Percentiles rank a stretch among this genome's conserved stretches.
phyloP scores from a whole-genome alignment of 2,329 filamentous ascomycete species.

The Madurella fahalii region DNA sequence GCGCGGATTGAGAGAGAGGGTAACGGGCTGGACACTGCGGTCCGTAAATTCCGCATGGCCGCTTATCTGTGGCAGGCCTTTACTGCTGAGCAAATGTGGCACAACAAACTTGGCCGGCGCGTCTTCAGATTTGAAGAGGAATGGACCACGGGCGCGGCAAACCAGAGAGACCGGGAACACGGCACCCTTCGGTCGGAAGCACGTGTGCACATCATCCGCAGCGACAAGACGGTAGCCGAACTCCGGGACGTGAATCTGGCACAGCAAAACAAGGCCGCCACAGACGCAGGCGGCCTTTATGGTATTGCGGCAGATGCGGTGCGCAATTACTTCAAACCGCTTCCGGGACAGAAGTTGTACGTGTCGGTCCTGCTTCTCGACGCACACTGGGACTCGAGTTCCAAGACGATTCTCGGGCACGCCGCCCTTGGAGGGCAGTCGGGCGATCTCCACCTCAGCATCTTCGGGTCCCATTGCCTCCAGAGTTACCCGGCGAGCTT shows the following conservation, averaged over 20 bases:
- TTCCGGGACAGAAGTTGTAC: slow-evolving; percentile 77
- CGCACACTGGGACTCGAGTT: slow-evolving; percentile 74
- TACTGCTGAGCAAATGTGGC: slow-evolving; percentile 92
- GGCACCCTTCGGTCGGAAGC: slow-evolving; percentile 84
- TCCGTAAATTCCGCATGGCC: slow-evolving; percentile 89
- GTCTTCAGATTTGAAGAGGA: slow-evolving; percentile 92
- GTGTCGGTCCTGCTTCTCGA: slow-evolving; percentile 86
- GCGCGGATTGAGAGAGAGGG: slow-evolving; percentile 73
- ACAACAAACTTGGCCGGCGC: slow-evolving; percentile 79
- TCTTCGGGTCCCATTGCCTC: slow-evolving; percentile 89
- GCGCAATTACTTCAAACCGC: slow-evolving; percentile 68
- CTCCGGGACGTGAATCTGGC: slow-evolving; percentile 72
- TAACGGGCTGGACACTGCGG: slow-evolving; percentile 73
- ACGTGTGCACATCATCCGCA: slow-evolving; percentile 79
- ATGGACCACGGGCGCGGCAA: slow-evolving; percentile 81
- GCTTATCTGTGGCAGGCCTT: slow-evolving; percentile 97
- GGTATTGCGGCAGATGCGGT: slow-evolving; percentile 74
- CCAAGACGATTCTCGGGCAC: slow-evolving; percentile 71
- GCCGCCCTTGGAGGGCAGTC: slow-evolving; percentile 74
- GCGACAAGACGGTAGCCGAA: slow-evolving; percentile 79
- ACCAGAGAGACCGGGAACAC: slow-evolving; percentile 65
- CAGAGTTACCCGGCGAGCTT: slow-evolving; percentile 87
- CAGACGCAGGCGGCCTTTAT: slow-evolving; percentile 70
- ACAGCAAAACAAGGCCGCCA: slow-evolving; percentile 69
- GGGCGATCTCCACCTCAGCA: slow-evolving; percentile 73